phyloP scores from a whole-genome alignment of 306 rosid species.

The Ochetophila trinervis region DNA sequence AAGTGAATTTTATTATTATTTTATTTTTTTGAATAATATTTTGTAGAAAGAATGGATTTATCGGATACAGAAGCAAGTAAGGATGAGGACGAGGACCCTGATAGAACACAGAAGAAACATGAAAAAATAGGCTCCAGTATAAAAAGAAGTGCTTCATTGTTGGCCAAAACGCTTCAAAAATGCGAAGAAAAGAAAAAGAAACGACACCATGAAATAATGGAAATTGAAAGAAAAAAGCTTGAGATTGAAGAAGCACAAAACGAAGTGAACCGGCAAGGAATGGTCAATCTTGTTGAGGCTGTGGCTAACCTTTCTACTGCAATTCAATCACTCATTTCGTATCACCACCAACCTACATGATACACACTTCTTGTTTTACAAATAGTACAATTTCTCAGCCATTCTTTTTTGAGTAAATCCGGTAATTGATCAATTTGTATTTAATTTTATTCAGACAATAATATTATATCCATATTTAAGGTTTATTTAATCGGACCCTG shows the following conservation, averaged over 20 bases:
- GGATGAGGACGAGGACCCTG: conserved; percentile 32
- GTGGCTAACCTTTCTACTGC: conserved; percentile 48
- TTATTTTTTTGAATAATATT: no score
- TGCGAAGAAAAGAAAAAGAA: conserved; percentile 57
- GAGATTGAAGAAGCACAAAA: conserved; percentile 48
- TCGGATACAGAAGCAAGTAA: conserved; percentile 36
- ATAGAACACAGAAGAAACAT: conserved; percentile 35
- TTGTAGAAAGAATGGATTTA: conserved; percentile 31
- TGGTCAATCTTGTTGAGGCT: conserved; percentile 43
- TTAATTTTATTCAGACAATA: no score
- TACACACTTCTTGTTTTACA: no score
- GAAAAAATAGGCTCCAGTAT: conserved; percentile 49
- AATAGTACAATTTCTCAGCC: no score
- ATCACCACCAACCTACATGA: background rate
- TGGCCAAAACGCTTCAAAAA: conserved; percentile 40
- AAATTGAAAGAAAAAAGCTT: conserved; percentile 38
- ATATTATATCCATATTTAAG: no score
- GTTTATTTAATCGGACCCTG: no score
- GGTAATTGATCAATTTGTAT: no score
- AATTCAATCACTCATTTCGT: background rate
- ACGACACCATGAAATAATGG: conserved; percentile 48
- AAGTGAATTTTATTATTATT: no score
- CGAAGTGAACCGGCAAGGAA: conserved; percentile 51
- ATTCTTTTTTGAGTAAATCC: no score
- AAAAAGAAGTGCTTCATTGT: conserved; percentile 42